phyloP scores from a whole-genome alignment of 495 filamentous ascomycete species.

The Aspergillus ellipticus region DNA sequence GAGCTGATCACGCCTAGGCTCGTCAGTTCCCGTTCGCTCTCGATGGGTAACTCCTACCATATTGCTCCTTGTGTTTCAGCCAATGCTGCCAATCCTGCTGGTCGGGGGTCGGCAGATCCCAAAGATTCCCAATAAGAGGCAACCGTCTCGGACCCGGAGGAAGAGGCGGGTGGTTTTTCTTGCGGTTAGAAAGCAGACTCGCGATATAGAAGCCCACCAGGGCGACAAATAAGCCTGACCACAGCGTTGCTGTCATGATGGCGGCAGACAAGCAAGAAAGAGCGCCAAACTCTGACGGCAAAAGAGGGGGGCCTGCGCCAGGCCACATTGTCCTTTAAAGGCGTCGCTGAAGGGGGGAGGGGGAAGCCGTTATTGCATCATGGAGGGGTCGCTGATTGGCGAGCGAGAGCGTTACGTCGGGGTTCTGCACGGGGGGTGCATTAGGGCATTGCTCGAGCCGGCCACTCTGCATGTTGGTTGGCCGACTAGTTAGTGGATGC shows the following conservation, averaged over 20 bases:
- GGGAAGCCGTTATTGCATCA: too few relatives aligned
- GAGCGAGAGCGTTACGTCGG: too few relatives aligned
- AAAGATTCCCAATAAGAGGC: conserved; percentile 47
- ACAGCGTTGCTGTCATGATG: not conserved
- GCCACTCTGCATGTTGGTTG: too few relatives aligned
- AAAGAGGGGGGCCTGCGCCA: too few relatives aligned
- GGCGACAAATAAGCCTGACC: not conserved
- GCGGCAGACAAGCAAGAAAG: not conserved
- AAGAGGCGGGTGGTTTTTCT: conserved; percentile 15
- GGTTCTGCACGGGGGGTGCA: too few relatives aligned
- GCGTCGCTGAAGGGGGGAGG: too few relatives aligned
- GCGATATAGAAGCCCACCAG: not conserved
- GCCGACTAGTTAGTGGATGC: too few relatives aligned
- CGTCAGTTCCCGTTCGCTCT: not conserved
- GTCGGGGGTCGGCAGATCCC: conserved; percentile 39
- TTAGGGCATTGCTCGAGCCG: too few relatives aligned
- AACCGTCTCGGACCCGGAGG: conserved; percentile 44
- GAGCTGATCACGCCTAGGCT: conserved; percentile 42
- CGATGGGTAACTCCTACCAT: conserved; percentile 23
- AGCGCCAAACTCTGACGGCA: too few relatives aligned
- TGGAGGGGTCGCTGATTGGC: too few relatives aligned
- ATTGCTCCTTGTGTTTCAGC: conserved; percentile 48
- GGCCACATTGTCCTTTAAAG: too few relatives aligned
- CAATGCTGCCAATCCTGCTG: conserved; percentile 44
- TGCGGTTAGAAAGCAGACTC: not conserved